Base-by-base conservation (phyloP, 192 early-diverging fungal species). In the Linnemannia elongata region DNA sequence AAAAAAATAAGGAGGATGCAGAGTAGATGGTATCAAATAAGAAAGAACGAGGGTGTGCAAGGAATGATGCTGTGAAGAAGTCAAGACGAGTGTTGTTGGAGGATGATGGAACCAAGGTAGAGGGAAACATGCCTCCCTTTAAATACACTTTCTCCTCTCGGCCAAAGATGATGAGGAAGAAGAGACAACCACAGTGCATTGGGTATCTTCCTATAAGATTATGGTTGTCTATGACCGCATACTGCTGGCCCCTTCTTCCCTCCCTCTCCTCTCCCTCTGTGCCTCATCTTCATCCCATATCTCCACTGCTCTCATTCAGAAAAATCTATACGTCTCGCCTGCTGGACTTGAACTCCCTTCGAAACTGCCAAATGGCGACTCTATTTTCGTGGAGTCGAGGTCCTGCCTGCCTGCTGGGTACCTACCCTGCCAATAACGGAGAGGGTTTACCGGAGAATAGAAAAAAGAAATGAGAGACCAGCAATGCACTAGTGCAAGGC, bases 281-380 rank as follows among this genome's bases (percentile, higher is more conserved):
- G 60, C 60, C 60, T 63, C 60, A 63, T 63, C 60, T 63, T 63
- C 60, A 63, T 63, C 60, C 60, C 60, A 30, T 63, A 63, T 63
- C 60, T 66, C 60, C 6, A 3, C 27, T 30, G 10, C 12, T 60
- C n/a, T 20, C 57, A 30, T 33, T 2, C 57, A 63, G 57, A 63
- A 63, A 63, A 63, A 10, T 63, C 27, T 27, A 55, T 63, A 30
- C 57, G 27, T 63, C 57, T 63, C 3, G 30, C 30, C 3, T 66
- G 30, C 30, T 33, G n/a, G 30, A 27, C 57, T 66, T 66, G 60
- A 66, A 27, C 60, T 66, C 30, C 60, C 12, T 57, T 45, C 57
- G 12, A 66, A 33, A 66, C 35, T 12, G 30, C 60, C n/a, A n/a
- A 60, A 57, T 12, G 9, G 30, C 1, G 24, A 33, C 30, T 12